Conservation (phyloP, 129 eudicot genomes). For the Flaveria trinervia region DNA sequence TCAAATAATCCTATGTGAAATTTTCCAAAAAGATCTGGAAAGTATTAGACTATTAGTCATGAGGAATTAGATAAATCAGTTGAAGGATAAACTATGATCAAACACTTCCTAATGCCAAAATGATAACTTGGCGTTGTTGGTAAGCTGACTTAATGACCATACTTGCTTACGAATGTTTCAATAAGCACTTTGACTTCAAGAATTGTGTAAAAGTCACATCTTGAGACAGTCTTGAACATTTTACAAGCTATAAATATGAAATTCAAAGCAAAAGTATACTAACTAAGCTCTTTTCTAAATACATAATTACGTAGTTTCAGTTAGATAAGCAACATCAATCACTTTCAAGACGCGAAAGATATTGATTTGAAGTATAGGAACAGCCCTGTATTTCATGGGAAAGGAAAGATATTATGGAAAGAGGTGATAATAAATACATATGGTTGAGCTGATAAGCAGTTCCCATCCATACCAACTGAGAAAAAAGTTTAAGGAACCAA, state of each 20-base stretch:
- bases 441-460: conserved; percentile 14
- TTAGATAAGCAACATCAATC: conserved; percentile 1
- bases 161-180: conserved; percentile 5
- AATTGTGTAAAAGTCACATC: conserved; percentile 6
- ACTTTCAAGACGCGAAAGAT: conserved; percentile 4
- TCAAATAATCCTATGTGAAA: not conserved
- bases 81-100: not conserved
- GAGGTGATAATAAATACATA: not conserved
- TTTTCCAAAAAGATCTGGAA: not conserved
- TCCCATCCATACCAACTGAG: conserved; percentile 11
- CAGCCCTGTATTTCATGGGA: not conserved
- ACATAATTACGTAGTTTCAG: conserved; percentile 6
- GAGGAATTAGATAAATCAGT: not conserved
- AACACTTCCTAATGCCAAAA: not conserved
- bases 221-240: conserved; percentile 8
- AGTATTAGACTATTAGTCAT: not conserved
- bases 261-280: conserved; percentile 4
- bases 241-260: not conserved
- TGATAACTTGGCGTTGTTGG: not conserved
- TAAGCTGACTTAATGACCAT: not conserved
- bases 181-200: conserved; percentile 10
- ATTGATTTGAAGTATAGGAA: not conserved
- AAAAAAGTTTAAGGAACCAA: not conserved
- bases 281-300: conserved; percentile 6
- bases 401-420: conserved; percentile 15